Conservation (phyloP, 2,329 filamentous ascomycete species). For the Ophiostoma triangulosporum region DNA sequence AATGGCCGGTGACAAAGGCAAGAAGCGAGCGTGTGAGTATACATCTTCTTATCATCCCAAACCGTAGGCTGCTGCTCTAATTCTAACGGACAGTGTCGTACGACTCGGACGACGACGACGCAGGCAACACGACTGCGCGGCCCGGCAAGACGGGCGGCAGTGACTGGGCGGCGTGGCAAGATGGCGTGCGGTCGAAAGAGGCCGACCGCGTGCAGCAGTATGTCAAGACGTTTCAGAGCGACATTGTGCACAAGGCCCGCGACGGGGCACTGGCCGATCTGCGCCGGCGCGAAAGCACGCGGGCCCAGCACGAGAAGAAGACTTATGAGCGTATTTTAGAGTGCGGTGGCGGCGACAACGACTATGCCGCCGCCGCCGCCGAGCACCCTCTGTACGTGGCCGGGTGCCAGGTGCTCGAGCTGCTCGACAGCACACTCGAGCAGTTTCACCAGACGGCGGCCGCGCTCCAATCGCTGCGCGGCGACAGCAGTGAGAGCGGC, state of each 20-base stretch:
- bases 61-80: neutral
- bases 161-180: slow-evolving; percentile 9
- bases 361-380: no score
- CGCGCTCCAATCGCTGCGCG: neutral
- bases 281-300: slow-evolving; percentile 1
- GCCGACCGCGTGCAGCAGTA: slow-evolving; percentile 12
- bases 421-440: slow-evolving; percentile 6
- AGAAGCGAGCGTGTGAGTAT: neutral
- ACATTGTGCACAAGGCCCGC: slow-evolving; percentile 2
- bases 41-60: neutral
- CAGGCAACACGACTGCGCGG: neutral
- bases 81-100: neutral
- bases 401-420: slow-evolving; percentile 8
- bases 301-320: neutral
- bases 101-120: neutral
- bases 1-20: neutral
- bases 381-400: slow-evolving; percentile 9
- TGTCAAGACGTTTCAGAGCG: slow-evolving; percentile 5
- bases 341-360: no score
- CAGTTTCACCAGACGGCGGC: slow-evolving; percentile 10
- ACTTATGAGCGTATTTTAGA: neutral
- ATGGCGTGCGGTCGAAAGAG: slow-evolving; percentile 9
- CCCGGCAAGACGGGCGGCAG: neutral
- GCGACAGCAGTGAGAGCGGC: no score
- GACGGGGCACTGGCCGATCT: slow-evolving; percentile 6